Base-by-base conservation (phyloP, 2,329 filamentous ascomycete species). In the Thelonectria blattea region DNA sequence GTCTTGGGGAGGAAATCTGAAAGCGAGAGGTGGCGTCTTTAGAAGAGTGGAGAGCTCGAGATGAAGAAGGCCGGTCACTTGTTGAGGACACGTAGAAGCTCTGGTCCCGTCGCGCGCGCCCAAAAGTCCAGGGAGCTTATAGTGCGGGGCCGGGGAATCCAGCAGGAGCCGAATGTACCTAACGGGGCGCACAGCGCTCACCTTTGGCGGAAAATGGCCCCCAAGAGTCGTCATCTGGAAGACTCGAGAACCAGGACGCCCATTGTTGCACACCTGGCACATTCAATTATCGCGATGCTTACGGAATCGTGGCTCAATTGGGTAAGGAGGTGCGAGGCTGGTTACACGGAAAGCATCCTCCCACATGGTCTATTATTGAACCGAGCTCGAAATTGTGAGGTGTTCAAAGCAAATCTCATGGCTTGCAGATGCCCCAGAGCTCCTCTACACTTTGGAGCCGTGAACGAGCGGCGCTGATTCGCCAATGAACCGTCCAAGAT, bases 41-140 rank as follows among this genome's bases (percentile, higher is more conserved):
- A 64, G 62, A 66, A 62, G 56, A 52, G 65, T 68, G 65, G 69
- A 68, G 65, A 73, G 68, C 68, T 69, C 51, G 15, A 37, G 34
- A 37, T 37, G 34, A 15, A 37, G 14, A n/a, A n/a, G 34, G 34
- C 65, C 52, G 52, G 42, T 58, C 51, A 47, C 59, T 66, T 67
- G 61, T 72, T 74, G 66, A 74, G 72, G 72, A 74, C 73, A 74
- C 73, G 73, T 74, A 74, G 72, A 72, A 71, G 66, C 64, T 71
- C 58, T 49, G 64, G 66, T 58, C n/a, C n/a, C n/a, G n/a, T n/a
- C 63, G 58, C 64, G 32, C 10, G 32, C 9, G 12, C 9, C 63
- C 65, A 61, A 66, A 68, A 62, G 62, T 70, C 60, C 68, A 70
- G 68, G 68, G 68, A 70, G 65, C 68, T 63, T 56, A 56, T 62